phyloP scores from a whole-genome alignment of 805 yeast species.

The Ogataea parapolymorpha region DNA sequence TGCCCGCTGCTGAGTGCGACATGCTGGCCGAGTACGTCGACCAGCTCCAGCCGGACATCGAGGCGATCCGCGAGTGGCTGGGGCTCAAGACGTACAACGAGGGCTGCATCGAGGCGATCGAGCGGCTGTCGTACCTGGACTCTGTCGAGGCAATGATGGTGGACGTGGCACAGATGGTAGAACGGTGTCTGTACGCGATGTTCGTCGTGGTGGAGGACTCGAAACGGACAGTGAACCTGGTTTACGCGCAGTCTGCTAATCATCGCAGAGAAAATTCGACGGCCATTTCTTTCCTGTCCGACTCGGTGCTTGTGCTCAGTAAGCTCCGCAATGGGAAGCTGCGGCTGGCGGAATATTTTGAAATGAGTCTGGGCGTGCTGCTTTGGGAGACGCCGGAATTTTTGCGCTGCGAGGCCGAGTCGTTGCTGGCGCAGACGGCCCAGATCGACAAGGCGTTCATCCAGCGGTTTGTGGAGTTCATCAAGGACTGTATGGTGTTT shows the following conservation, averaged over 20 bases:
- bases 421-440: constrained; percentile 5
- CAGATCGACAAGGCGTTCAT: constrained; percentile 15
- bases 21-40: constrained; percentile 14
- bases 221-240: constrained; percentile 10
- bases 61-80: constrained; percentile 20
- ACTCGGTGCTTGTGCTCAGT: constrained; percentile 19
- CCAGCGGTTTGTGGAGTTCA: constrained; percentile 23
- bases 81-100: constrained; percentile 24
- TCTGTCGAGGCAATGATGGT: constrained; percentile 21
- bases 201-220: constrained; percentile 19
- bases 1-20: constrained; percentile 2
- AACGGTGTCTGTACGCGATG: constrained; percentile 22
- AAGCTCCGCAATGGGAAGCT: constrained; percentile 12
- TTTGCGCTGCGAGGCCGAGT: constrained; percentile 16
- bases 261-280: constrained; percentile 11
- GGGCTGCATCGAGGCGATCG: constrained; percentile 26
- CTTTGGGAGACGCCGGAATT: constrained; percentile 18
- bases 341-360: constrained; percentile 15
- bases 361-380: constrained; percentile 13
- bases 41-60: constrained; percentile 22
- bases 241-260: constrained; percentile 6
- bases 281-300: constrained; percentile 17
- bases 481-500: constrained; percentile 25
- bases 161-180: constrained; percentile 25
- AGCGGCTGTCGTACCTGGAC: constrained; percentile 18